Percentiles rank a stretch among this genome's conserved stretches.
phyloP scores from a whole-genome alignment of 2,329 filamentous ascomycete genomes.

The Fusarium praegraminearum region DNA sequence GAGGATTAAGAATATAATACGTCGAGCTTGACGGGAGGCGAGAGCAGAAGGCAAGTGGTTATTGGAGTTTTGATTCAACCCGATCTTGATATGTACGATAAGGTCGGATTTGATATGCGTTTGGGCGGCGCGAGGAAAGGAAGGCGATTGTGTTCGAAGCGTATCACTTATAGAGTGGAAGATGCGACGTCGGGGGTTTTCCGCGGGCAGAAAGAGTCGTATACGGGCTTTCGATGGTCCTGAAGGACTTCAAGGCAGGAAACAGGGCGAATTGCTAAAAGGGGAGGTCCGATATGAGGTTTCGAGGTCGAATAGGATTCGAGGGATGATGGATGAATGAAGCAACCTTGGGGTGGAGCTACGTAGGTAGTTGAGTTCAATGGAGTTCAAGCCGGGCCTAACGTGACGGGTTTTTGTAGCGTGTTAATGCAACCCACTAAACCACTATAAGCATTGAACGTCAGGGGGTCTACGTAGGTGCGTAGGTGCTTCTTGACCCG shows the following conservation, averaged over 20 bases:
- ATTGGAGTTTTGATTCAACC: neutral
- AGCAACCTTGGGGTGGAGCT: constrained; percentile 21
- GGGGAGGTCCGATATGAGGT: constrained; percentile 29
- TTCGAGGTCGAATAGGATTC: constrained; percentile 27
- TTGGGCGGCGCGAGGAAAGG: constrained; percentile 33
- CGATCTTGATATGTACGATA: constrained; percentile 19
- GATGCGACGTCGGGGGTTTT: constrained; percentile 1
- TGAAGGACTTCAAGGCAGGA: constrained; percentile 6
- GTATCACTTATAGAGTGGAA: neutral
- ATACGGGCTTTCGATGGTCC: neutral
- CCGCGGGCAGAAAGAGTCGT: neutral
- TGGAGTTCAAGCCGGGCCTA: constrained; percentile 28
- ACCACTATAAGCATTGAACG: constrained; percentile 3
- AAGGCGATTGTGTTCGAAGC: constrained; percentile 10
- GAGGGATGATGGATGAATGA: constrained; percentile 39
- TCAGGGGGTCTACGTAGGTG: neutral
- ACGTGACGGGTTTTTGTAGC: constrained; percentile 44
- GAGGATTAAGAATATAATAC: neutral
- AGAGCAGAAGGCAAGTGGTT: neutral
- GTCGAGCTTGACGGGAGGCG: neutral
- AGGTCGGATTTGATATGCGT: constrained; percentile 15
- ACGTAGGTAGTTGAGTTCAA: constrained; percentile 17
- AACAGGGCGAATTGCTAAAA: constrained; percentile 10
- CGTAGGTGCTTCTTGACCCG: neutral
- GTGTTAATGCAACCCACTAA: constrained; percentile 33